Conservation (phyloP, 202 grass and related monocot species). For the Saccharum hybrid region DNA sequence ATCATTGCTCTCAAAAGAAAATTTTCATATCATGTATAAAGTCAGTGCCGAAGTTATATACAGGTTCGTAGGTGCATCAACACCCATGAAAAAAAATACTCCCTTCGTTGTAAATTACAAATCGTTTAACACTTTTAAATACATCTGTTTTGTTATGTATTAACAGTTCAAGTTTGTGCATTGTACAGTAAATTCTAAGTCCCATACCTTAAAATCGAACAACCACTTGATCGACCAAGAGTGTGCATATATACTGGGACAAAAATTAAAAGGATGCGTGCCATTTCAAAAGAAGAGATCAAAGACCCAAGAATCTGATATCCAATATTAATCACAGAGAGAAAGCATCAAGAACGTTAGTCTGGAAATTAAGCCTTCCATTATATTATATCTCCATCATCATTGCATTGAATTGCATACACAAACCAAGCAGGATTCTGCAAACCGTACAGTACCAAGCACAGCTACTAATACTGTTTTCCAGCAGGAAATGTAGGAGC, state of each 20-base stretch:
- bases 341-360: neutral
- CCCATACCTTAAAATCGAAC: neutral
- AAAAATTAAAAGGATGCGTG: neutral
- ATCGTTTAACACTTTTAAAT: too few species aligned
- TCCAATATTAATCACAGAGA: neutral
- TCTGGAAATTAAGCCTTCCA: constrained; percentile 23
- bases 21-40: too few species aligned
- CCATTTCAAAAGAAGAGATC: neutral
- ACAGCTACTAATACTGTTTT: constrained; percentile 1
- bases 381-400: constrained; percentile 41
- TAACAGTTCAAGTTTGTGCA: too few species aligned
- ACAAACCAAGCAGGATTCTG: constrained; percentile 43
- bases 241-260: neutral
- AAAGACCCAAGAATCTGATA: neutral
- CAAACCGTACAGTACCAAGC: constrained; percentile 59
- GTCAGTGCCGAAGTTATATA: too few species aligned
- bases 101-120: too few species aligned
- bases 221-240: neutral
- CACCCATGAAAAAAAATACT: too few species aligned
- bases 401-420: constrained; percentile 49
- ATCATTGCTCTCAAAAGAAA: too few species aligned
- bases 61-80: too few species aligned
- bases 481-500: constrained; percentile 27
- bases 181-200: too few species aligned
- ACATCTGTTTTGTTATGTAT: too few species aligned